Conservation (phyloP, 495 filamentous ascomycete genomes). For the Tuber microsphaerosporum region DNA sequence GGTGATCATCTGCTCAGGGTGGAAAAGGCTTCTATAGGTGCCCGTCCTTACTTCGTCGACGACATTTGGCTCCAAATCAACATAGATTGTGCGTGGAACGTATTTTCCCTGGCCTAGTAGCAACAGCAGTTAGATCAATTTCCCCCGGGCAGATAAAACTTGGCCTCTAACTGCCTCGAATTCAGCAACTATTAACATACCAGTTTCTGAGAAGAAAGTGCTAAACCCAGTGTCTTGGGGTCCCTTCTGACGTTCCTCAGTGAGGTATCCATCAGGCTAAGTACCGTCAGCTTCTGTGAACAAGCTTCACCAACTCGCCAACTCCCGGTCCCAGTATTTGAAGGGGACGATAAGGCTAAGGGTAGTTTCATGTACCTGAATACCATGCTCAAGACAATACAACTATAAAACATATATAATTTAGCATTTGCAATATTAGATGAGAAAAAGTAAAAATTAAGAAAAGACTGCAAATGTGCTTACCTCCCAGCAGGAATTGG, state of each 20-base stretch:
- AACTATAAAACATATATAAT: conserved; percentile 54
- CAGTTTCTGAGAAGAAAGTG: conserved; percentile 99
- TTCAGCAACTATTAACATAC: conserved; percentile 51
- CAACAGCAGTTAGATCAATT: conserved; percentile 17
- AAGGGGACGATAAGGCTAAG: background rate
- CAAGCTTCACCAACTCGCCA: conserved; percentile 1
- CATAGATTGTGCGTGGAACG: conserved; percentile 97
- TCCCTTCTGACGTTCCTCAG: conserved; percentile 87
- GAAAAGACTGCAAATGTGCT: conserved; percentile 42
- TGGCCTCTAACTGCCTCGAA: background rate
- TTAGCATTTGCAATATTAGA: conserved; percentile 22
- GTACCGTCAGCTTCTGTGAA: conserved; percentile 44
- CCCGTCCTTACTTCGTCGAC: conserved; percentile 99
- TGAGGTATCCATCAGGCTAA: conserved; percentile 97
- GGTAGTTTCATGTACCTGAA: conserved; percentile 61
- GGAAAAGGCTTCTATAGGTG: conserved; percentile 90
- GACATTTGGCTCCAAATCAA: conserved; percentile 98
- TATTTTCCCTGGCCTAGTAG: conserved; percentile 89
- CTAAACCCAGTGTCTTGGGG: conserved; percentile 97
- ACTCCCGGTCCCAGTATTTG: background rate
- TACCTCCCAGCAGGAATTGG: conserved; percentile 99
- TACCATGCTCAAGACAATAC: conserved; percentile 99
- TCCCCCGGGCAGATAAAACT: background rate
- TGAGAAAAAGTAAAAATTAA: conserved; percentile 19
- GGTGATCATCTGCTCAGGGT: conserved; percentile 98